Evolutionary conservation across 805 yeast genomes (phyloP).

Genomic region (Monosporozyma siamensis): DNA sequence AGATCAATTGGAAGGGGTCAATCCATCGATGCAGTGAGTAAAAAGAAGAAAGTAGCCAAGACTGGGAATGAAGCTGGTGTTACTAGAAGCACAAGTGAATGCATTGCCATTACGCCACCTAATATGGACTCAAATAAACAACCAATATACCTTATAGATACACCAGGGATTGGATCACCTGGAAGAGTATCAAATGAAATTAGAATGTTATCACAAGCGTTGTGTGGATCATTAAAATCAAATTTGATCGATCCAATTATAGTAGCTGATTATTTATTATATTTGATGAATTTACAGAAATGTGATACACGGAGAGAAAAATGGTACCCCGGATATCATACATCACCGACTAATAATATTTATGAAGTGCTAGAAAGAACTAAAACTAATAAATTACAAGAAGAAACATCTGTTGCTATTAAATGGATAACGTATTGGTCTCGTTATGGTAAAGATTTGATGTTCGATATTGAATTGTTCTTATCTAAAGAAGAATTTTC

Average conservation of each 20-base stretch:
- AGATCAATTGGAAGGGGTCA: slow-evolving; percentile 35
- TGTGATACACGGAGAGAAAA: slow-evolving; percentile 4
- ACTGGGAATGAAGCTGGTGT: slow-evolving; percentile 91
- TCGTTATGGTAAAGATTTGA: slow-evolving; percentile 37
- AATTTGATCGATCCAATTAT: slow-evolving; percentile 72
- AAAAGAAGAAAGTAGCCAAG: slow-evolving; percentile 56
- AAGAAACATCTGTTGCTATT: slow-evolving; percentile 53
- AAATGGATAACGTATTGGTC: slow-evolving; percentile 56
- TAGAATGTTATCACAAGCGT: slow-evolving; percentile 64
- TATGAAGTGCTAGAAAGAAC: slow-evolving; percentile 44
- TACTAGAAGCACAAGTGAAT: slow-evolving; percentile 68
- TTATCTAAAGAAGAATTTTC: slow-evolving; percentile 14
- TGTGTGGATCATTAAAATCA: slow-evolving; percentile 67
- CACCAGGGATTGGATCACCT: slow-evolving; percentile 90
- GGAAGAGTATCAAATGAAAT: slow-evolving; percentile 43
- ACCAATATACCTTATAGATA: slow-evolving; percentile 65
- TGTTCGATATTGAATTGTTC: slow-evolving; percentile 21
- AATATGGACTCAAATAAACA: slow-evolving; percentile 22
- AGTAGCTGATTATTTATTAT: slow-evolving; percentile 78
- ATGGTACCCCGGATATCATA: slow-evolving; percentile 9
- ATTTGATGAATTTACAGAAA: slow-evolving; percentile 53
- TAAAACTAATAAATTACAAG: slow-evolving; percentile 35
- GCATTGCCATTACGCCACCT: slow-evolving; percentile 42
- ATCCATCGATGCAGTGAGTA: slow-evolving; percentile 8
- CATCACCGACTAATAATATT: slow-evolving; percentile 64